Base-by-base conservation (phyloP, 352 stramenopile genomes). In the Pythium angustatum region DNA sequence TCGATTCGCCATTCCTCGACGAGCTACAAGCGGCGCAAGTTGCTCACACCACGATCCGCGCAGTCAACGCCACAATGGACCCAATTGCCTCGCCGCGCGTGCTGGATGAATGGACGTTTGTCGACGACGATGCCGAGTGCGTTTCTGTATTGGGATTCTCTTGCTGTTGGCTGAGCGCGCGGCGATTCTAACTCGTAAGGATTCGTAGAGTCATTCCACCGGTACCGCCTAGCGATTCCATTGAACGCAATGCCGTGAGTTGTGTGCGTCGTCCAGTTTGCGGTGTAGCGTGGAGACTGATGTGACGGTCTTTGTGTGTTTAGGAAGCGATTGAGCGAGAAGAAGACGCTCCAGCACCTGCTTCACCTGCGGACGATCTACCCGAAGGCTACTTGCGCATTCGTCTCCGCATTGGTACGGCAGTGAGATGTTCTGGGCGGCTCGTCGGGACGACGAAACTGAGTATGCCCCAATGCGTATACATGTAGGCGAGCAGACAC, bases 51-150 rank as follows among this genome's bases (percentile, higher is more conserved):
- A n/a, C n/a, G n/a, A n/a, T 7, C 19, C n/a, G 17, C 17, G 19
- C 15, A 47, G 11, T n/a, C 5, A 43, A 43, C 38, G 38, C 38
- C 5, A 36, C 26, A 5, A 71, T 64, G 56, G 48, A 66, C 14
- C 19, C 56, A 33, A 41, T 52, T 2, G 34, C 19, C 22, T 69
- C 55, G 5, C 66, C 66, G 38, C 66, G 66, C 56, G 60, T 33
- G 44, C 53, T 82, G 26, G 81, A 89, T 31, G 84, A 90, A 49
- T 93, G 84, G 84, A 77, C 72, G 45, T 58, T 93, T 54, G 84
- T 93, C 59, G 76, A 89, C 50, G 79, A 89, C 31, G 69, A 85
- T 8, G 79, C 81, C 14, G 79, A 91, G 83, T 93, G 73, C 58
- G 75, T 69, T 36, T 28, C 19, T 3, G 14, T 45, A 5, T 4